These are phyloP conservation scores for Candida peoriensis DNA, from an alignment of 805 yeast species.

Conservation along the genomic window DNA sequence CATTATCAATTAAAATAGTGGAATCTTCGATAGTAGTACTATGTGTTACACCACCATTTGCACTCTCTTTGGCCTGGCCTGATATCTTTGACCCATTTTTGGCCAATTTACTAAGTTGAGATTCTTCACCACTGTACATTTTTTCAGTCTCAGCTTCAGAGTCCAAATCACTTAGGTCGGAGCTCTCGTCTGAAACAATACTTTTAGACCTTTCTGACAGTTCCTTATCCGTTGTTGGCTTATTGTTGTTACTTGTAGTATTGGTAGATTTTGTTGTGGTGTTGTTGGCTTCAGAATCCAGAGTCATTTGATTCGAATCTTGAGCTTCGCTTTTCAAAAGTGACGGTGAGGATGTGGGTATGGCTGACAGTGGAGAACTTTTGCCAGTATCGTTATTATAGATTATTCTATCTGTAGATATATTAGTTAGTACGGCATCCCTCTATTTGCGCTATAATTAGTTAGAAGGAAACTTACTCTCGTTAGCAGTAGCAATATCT, in stretches of 20 bases:
- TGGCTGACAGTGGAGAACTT: conserved; percentile 24
- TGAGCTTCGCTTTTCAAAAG: conserved; percentile 7
- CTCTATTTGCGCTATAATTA: not conserved
- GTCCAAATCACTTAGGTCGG: conserved; percentile 54
- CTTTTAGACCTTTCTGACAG: conserved; percentile 14
- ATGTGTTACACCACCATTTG: conserved; percentile 14
- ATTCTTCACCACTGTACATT: conserved; percentile 47
- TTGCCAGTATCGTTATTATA: conserved; percentile 20
- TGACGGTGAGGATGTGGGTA: conserved; percentile 23
- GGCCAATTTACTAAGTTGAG: conserved; percentile 39
- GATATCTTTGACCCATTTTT: no score
- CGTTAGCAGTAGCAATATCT: conserved; percentile 12
- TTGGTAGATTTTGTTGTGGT: conserved; percentile 1
- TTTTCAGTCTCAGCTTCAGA: conserved; percentile 92
- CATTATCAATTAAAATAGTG: conserved; percentile 15
- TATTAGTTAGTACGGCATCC: not conserved
- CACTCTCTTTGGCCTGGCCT: no score
- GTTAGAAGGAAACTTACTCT: conserved; percentile 7
- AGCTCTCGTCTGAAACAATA: conserved; percentile 24
- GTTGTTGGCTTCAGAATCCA: conserved; percentile 2
- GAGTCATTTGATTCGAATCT: conserved; percentile 3
- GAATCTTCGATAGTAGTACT: conserved; percentile 18
- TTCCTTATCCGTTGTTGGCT: not conserved
- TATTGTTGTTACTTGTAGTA: not conserved
- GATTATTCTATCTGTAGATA: conserved; percentile 2